phyloP scores from a whole-genome alignment of 2,329 filamentous ascomycete species.

The Curvularia lunata region DNA sequence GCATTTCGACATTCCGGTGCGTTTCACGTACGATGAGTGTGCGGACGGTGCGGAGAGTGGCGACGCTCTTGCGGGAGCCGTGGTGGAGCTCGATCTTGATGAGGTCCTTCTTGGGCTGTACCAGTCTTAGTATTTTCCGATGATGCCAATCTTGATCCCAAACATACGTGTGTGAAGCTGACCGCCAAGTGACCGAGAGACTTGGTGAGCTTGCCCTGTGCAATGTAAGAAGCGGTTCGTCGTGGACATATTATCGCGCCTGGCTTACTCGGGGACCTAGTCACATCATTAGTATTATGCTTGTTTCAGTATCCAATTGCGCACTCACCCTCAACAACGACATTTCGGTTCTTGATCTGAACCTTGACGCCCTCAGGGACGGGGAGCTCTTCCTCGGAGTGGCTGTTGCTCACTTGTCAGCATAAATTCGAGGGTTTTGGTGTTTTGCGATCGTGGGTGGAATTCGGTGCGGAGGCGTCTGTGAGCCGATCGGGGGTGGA shows the following conservation, averaged over 20 bases:
- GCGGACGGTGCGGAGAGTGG: constrained; percentile 96
- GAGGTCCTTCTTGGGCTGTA: constrained; percentile 73
- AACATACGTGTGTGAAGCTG: constrained; percentile 76
- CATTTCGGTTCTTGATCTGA: constrained; percentile 92
- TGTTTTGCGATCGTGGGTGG: constrained; percentile 19
- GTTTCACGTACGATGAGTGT: constrained; percentile 72
- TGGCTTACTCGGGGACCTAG: constrained; percentile 43
- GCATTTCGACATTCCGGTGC: constrained; percentile 2
- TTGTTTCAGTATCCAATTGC: constrained; percentile 3
- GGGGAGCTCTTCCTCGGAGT: constrained; percentile 93
- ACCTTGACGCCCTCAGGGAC: constrained; percentile 99
- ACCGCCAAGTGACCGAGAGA: constrained; percentile 95
- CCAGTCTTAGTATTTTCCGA: constrained; percentile 25
- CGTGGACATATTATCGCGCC: constrained; percentile 10
- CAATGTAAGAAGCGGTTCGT: constrained; percentile 29
- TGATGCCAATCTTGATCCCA: constrained; percentile 1
- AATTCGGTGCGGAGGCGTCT: constrained; percentile 20
- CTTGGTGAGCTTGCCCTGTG: constrained; percentile 89
- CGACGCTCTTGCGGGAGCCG: constrained; percentile 96
- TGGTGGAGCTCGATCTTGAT: constrained; percentile 99
- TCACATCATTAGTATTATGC: constrained; percentile 26
- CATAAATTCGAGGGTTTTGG: constrained; percentile 23
- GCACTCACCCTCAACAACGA: constrained; percentile 95
- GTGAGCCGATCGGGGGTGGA: constrained; percentile 20
- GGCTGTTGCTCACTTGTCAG: constrained; percentile 55